Conservation (phyloP, 345 rosid genomes). For the Alliaria petiolata region DNA sequence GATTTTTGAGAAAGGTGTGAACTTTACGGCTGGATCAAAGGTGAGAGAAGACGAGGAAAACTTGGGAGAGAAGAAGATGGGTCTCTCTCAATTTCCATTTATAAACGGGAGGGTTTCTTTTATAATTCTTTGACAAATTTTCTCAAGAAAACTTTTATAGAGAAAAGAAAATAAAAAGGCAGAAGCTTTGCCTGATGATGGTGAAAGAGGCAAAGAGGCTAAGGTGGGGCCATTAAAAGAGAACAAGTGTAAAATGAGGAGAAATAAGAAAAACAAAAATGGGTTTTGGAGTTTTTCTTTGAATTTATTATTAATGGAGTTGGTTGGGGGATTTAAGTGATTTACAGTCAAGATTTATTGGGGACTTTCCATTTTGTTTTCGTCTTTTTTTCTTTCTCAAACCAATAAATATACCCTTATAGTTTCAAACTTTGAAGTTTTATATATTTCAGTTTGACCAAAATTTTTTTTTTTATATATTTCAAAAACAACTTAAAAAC, state of each 20-base stretch:
- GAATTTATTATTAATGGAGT: conserved; percentile 9
- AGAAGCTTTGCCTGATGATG: conserved; percentile 16
- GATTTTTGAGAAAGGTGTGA: neutral
- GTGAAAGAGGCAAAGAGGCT: conserved; percentile 8
- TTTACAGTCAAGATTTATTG: conserved; percentile 29
- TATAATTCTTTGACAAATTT: neutral
- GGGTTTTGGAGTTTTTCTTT: conserved; percentile 6
- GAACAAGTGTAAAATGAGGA: conserved; percentile 4
- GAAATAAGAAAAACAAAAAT: neutral
- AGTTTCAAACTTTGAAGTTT: no score
- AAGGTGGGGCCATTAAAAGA: conserved; percentile 8
- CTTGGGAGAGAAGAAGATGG: neutral
- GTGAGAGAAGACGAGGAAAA: neutral
- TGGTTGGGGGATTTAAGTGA: conserved; percentile 32
- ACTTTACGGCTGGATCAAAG: neutral
- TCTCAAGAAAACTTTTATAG: neutral
- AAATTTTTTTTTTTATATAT: no score
- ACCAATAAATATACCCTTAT: no score
- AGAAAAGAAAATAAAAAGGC: neutral
- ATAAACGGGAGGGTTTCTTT: conserved; percentile 11
- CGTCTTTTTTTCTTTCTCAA: neutral
- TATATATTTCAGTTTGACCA: no score
- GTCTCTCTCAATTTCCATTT: conserved; percentile 13
- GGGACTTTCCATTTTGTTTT: conserved; percentile 8
- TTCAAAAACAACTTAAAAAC: no score